phyloP scores from a whole-genome alignment of 2,329 filamentous ascomycete genomes.

The Pseudogymnoascus sp. region DNA sequence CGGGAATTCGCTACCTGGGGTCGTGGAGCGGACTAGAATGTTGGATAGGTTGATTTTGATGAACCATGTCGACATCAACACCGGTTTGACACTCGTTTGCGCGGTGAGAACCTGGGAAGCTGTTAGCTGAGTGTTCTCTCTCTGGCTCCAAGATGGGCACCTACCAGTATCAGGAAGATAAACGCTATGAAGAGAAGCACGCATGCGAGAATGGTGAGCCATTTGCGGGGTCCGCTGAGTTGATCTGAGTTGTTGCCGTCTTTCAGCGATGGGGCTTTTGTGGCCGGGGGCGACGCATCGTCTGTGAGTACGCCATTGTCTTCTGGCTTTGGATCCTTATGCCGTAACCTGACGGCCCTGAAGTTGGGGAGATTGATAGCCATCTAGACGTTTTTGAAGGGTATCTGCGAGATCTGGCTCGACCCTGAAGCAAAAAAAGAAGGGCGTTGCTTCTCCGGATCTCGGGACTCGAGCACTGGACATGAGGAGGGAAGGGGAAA shows the following conservation, averaged over 20 bases:
- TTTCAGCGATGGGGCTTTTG: not conserved
- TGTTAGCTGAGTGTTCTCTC: not conserved
- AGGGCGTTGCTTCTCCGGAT: not conserved
- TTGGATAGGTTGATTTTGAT: constrained; percentile 76
- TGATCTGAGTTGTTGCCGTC: not conserved
- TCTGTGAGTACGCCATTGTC: not conserved
- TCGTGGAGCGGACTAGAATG: constrained; percentile 39
- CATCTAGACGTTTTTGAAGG: not conserved
- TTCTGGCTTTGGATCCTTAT: not conserved
- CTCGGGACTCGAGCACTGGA: not conserved
- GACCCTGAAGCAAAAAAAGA: not conserved
- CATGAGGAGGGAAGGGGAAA: not conserved
- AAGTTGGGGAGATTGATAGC: not conserved
- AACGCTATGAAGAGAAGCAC: constrained; percentile 67
- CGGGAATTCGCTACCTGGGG: constrained; percentile 44
- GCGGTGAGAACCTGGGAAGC: constrained; percentile 55
- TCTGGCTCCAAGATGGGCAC: not conserved
- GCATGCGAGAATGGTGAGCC: constrained; percentile 53
- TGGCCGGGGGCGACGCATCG: not conserved
- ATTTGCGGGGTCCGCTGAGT: constrained; percentile 35
- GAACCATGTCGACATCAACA: constrained; percentile 70
- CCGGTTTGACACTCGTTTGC: constrained; percentile 55
- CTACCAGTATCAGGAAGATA: constrained; percentile 72
- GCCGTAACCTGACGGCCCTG: not conserved
- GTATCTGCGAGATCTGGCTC: not conserved